Evolutionary conservation across 768 basidiomycete species (phyloP).

Genomic region (Hydnomerulius pinastri): DNA sequence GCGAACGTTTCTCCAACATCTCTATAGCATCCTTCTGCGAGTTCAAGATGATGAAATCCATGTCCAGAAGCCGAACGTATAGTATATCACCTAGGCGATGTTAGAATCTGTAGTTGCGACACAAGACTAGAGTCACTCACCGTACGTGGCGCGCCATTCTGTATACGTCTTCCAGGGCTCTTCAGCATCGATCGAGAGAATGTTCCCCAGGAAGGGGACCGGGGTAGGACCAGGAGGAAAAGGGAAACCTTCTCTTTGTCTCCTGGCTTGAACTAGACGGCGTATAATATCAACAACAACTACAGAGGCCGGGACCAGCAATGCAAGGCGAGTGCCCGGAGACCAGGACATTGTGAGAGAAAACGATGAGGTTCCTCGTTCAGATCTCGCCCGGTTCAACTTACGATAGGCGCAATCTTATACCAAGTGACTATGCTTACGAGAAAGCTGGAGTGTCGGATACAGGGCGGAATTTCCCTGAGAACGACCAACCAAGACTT

Average conservation of each 20-base stretch:
- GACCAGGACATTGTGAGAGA: neutral
- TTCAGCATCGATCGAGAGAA: slow-evolving; percentile 30
- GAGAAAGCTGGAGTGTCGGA: no score
- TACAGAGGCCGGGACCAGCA: neutral
- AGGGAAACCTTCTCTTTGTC: neutral
- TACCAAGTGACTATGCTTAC: no score
- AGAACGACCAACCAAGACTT: no score
- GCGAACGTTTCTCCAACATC: slow-evolving; percentile 40
- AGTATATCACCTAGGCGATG: slow-evolving; percentile 28
- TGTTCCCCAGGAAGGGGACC: slow-evolving; percentile 36
- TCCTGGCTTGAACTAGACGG: neutral
- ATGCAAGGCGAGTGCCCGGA: neutral
- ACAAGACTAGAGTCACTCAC: neutral
- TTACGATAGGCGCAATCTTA: no score
- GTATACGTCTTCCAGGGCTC: slow-evolving; percentile 35
- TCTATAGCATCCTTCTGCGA: slow-evolving; percentile 34
- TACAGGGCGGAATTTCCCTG: no score
- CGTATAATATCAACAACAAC: neutral
- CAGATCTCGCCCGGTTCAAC: no score
- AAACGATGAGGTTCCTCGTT: no score
- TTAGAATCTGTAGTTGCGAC: neutral
- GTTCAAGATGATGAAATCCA: slow-evolving; percentile 34
- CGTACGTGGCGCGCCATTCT: slow-evolving; percentile 32
- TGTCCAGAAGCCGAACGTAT: slow-evolving; percentile 28
- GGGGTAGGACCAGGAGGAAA: slow-evolving; percentile 39